Percentiles rank a stretch among this genome's conserved stretches.
Conservation (phyloP, 305 asterid species). For the Solanum hybrid region DNA sequence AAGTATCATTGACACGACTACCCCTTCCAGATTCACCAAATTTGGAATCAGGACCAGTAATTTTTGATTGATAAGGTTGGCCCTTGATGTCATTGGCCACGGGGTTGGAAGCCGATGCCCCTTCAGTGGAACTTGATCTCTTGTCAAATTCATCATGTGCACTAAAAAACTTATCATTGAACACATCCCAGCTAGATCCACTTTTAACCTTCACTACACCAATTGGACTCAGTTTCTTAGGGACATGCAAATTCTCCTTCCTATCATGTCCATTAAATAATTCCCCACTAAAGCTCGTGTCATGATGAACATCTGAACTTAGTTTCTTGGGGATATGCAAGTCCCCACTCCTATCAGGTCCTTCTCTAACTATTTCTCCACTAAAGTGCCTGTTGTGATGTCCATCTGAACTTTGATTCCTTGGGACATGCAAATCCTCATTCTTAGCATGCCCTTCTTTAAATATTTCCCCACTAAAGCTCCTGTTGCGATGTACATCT, state of each 20-base stretch:
- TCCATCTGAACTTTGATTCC: slow-evolving; percentile 14
- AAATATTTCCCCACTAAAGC: slow-evolving; percentile 11
- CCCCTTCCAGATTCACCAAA: slow-evolving; percentile 28
- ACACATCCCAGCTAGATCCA: slow-evolving; percentile 25
- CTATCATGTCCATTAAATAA: slow-evolving; percentile 19
- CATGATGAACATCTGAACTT: slow-evolving; percentile 25
- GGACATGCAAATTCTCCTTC: slow-evolving; percentile 15
- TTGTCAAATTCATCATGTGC: slow-evolving; percentile 16
- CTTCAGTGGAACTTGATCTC: slow-evolving; percentile 25
- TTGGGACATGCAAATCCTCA: slow-evolving; percentile 12
- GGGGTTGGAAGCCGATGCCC: slow-evolving; percentile 20
- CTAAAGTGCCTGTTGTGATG: slow-evolving; percentile 33
- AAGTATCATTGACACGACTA: slow-evolving; percentile 15
- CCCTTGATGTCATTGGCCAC: slow-evolving; percentile 24
- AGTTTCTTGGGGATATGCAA: slow-evolving; percentile 10
- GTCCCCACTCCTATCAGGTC: slow-evolving; percentile 12
- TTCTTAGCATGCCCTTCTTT: slow-evolving; percentile 29
- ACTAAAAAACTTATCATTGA: slow-evolving; percentile 28
- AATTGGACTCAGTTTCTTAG: slow-evolving; percentile 15
- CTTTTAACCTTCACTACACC: slow-evolving; percentile 17
- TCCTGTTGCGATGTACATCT: neutral
- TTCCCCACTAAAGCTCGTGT: slow-evolving; percentile 56
- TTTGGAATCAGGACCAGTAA: slow-evolving; percentile 29
- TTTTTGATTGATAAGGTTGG: slow-evolving; percentile 21
- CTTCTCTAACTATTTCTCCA: slow-evolving; percentile 30